A percentile compares a stretch with the other conserved stretches of the same genome.
phyloP scores from a whole-genome alignment of 192 early-diverging fungal species.

The Cetraspora pellucida region DNA sequence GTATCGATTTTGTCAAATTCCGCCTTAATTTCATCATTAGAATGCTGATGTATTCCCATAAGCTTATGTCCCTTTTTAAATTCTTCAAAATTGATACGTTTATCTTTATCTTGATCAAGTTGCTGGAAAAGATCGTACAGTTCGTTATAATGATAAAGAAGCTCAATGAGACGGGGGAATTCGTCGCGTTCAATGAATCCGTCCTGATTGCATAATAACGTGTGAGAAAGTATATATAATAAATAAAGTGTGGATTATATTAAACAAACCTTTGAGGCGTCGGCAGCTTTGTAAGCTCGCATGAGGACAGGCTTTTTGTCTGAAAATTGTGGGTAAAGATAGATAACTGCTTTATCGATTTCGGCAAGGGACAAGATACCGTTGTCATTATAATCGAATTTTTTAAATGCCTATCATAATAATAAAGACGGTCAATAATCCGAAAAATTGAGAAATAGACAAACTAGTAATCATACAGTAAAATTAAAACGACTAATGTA shows the following conservation, averaged over 20 bases:
- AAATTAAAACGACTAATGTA: too few relatives aligned
- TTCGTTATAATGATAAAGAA: conserved; percentile 24
- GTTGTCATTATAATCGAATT: conserved; percentile 25
- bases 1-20: conserved; percentile 20
- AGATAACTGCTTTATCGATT: conserved; percentile 23
- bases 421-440: too few relatives aligned
- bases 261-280: conserved; percentile 21
- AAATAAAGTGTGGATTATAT: neutral
- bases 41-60: neutral
- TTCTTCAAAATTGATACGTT: conserved; percentile 21
- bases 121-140: neutral
- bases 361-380: conserved; percentile 25
- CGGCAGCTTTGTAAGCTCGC: conserved; percentile 31
- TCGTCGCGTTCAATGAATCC: conserved; percentile 17
- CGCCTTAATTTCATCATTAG: neutral
- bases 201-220: conserved; percentile 6
- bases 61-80: conserved; percentile 26
- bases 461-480: too few relatives aligned
- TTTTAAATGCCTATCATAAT: neutral
- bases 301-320: conserved; percentile 25
- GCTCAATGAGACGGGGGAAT: conserved; percentile 10
- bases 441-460: too few relatives aligned
- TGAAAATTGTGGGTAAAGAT: conserved; percentile 19
- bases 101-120: conserved; percentile 26
- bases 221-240: neutral